Base-by-base conservation (phyloP, 441 rosid genomes). In the Croton laevigatus region DNA sequence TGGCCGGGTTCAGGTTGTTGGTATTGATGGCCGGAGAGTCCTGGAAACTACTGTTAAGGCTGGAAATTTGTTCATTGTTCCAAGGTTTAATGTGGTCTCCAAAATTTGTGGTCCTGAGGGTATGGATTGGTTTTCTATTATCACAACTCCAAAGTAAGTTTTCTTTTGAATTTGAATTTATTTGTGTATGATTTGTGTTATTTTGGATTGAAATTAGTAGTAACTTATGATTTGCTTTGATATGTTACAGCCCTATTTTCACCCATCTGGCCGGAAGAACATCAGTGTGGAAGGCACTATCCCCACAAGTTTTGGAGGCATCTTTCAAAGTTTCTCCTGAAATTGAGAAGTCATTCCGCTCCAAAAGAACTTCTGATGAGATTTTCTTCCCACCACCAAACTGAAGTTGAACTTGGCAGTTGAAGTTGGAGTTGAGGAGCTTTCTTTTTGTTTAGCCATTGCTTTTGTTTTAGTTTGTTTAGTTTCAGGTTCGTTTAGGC, bases 1-100 rank as follows among this genome's bases (percentile, higher is more conserved):
- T 17, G 97, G 98, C n/a, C 85, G 90, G 3, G 94, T 83, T 57
- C 96, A 93, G 40, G 81, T 93, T 3, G 91, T 91, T n/a, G 97
- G 98, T 12, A 74, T 83, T 11, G 89, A 89, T 37, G 97, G 96
- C 3, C 78, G 76, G 10, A 85, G 94, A 76, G 96, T 91, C 42
- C 61, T 93, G 65, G 94, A 91, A 66, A 85, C 86, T 2, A 79
- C 85, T 1, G 85, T 93, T 8, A 86, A 85, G 74, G 91, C 89
- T 54, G 97, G 97, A 1, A 74, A 82, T 54, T 73, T 91, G 57
- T 89, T 93, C 81, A 89, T 94, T 23, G 97, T 94, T 9, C 97
- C 98, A 0, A 91, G 98, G 87, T 88, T 90, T 81, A 88, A 79
- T 61, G 91, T 87, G 4, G 91, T 92, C 23, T 90, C 96, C 0